Evolutionary conservation across 345 rosid species (phyloP), one percentile per base, ranked within the genome.

Genomic region (Melastoma malabathricum): DNA sequence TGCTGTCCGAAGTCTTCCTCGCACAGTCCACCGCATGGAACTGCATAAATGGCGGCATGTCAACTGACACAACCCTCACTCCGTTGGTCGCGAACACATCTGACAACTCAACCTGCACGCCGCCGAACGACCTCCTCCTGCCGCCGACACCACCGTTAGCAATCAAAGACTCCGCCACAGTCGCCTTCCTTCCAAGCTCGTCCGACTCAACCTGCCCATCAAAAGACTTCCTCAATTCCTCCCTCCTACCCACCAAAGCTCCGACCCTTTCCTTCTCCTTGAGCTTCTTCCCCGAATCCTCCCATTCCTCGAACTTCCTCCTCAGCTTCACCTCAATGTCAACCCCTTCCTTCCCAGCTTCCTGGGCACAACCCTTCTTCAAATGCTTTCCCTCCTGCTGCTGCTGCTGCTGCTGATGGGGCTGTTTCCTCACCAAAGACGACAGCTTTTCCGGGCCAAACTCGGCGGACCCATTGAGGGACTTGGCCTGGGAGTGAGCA

Each of bases 1-100:
- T 76, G 64, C 90, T 79, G 51, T 82, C 90, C 49, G 51, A 59
- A 48, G 81, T 62, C 65, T 71, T 79, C 63, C 90, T 75, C 1
- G 90, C 86, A 65, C 63, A 69, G 61, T 79, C 81, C 58, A 82
- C 73, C 5, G 90, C 90, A 67, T 82, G 90, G 61, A 82, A 77
- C 76, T 82, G 90, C 90, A 82, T 79, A 77, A 75, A 82, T 5
- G 83, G 76, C 4, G 90, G 81, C 90, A 82, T 82, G 67, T 82
- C 90, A 19, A 79, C 86, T 10, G 90, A 73, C 16, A 82, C 83
- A 16, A 79, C 51, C 64, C 72, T 77, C 55, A 74, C 90, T 6
- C 86, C 86, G 15, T 69, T 76, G 59, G 58, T 69, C 14, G 90
- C 86, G 50, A 82, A 70, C 48, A 71, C 65, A 60, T 75, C 80